Evolutionary conservation across 768 basidiomycete species (phyloP), one percentile per base, ranked within the genome.

Genomic region (Porphyrellus cyaneotinctus): DNA sequence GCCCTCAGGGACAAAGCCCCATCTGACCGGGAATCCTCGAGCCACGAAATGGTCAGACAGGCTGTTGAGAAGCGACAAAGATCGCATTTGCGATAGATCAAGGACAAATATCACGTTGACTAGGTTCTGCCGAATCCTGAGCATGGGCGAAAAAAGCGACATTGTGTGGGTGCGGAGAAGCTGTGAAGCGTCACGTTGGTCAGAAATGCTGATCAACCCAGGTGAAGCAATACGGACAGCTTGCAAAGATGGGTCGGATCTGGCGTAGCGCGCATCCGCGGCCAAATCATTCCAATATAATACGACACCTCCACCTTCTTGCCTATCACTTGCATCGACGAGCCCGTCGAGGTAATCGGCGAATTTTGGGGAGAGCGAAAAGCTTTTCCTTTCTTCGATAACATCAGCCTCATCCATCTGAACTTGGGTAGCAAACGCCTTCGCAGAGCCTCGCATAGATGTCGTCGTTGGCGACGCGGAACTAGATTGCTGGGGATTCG

Each of bases 241-340:
- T 52, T 74, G 73, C 31, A 87, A 62, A 17, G 80, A 80, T 8
- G 80, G 63, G 28, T 66, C 73, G 77, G 79, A 85, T 20, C 66
- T 63, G 6, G 74, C 70, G 54, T 87, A 87, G 47, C 83, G 75
- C 36, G 71, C 74, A 68, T 98, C 97, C 57, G 82, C 88, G 72
- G 91, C 87, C 18, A 98, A 70, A 59, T 99, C 85, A 67, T 98
- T 99, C 86, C 87, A 89, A 82, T 90, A 98, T 1, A 85, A 64
- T 35, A 95, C 78, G 4, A 88, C 76, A 32, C 72, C 76, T 0
- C 86, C 91, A 2, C 80, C 91, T 65, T 99, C 97, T 4, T 65
- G 62, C 17, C 90, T 75, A 69, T 99, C 95, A 52, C 88, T 92
- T 1, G 93, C 87, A 68, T 98, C 97, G 52, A 95, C 87, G n/a